Evolutionary conservation across 768 basidiomycete species (phyloP).

Genomic region (Fibroporia radiculosa): DNA sequence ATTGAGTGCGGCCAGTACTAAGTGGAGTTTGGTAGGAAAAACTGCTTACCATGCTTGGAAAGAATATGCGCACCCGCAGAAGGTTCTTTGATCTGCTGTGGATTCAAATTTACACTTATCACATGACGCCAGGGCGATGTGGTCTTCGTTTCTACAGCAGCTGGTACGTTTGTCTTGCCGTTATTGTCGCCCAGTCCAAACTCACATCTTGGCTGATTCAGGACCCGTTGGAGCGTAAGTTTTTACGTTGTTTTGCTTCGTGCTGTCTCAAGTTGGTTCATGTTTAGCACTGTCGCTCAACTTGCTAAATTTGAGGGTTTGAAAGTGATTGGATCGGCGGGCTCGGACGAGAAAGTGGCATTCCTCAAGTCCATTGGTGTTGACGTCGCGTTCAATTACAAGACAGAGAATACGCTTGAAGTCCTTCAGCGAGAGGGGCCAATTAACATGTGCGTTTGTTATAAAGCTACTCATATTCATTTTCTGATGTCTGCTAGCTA

Average conservation of each 20-base stretch:
- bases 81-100: conserved; percentile 17
- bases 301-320: conserved; percentile 34
- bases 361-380: conserved; percentile 53
- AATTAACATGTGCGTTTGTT: conserved; percentile 36
- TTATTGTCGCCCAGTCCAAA: neutral
- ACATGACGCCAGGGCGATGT: conserved; percentile 34
- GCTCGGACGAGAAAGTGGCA: conserved; percentile 63
- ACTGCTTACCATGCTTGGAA: conserved; percentile 34
- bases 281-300: conserved; percentile 26
- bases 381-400: conserved; percentile 70
- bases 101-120: neutral
- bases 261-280: neutral
- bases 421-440: conserved; percentile 51
- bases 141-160: conserved; percentile 41
- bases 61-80: conserved; percentile 33
- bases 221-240: conserved; percentile 11
- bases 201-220: neutral
- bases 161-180: conserved; percentile 14
- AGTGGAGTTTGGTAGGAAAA: neutral
- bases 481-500: conserved; percentile 14
- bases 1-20: neutral
- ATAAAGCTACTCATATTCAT: neutral
- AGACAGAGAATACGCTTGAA: conserved; percentile 45
- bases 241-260: neutral
- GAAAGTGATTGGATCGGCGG: conserved; percentile 66